These are phyloP conservation scores for Pinus tabuliformis DNA, from an alignment of 75 land plant species.

Conservation along the genomic window DNA sequence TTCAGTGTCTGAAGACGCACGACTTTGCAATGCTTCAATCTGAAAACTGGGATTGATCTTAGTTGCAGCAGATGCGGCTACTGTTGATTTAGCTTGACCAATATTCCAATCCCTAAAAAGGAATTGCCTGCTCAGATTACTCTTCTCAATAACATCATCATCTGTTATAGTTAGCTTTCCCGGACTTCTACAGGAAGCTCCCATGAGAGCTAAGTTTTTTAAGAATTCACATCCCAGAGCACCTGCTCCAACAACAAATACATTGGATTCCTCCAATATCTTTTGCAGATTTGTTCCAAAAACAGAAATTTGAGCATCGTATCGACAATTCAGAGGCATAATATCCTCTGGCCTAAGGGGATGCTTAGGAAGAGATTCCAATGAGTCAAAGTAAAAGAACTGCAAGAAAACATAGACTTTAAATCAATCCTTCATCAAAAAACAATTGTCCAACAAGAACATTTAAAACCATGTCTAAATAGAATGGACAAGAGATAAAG, in stretches of 20 bases:
- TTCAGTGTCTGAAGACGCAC: conserved; percentile 86
- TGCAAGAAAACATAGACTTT: too few relatives aligned
- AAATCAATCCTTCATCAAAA: too few relatives aligned
- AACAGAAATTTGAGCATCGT: conserved; percentile 91
- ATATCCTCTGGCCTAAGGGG: conserved; percentile 53
- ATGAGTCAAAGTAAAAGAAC: conserved; percentile 70
- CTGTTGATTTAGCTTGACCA: conserved; percentile 88
- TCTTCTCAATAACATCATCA: conserved; percentile 97
- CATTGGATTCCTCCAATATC: conserved; percentile 65
- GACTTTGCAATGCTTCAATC: conserved; percentile 81
- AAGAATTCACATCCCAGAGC: conserved; percentile 94
- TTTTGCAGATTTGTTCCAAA: conserved; percentile 80
- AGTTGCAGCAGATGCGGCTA: conserved; percentile 79
- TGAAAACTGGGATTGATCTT: conserved; percentile 61
- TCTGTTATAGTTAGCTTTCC: conserved; percentile 96
- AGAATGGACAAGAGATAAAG: too few relatives aligned
- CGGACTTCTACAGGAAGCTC: conserved; percentile 68
- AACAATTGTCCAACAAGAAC: too few relatives aligned
- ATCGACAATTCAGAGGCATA: conserved; percentile 58
- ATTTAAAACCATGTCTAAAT: too few relatives aligned
- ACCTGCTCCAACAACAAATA: conserved; percentile 93
- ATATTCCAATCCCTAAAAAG: conserved; percentile 94
- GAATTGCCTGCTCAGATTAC: conserved; percentile 93
- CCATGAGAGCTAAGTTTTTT: conserved; percentile 93
- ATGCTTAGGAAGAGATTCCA: conserved; percentile 87